These are phyloP conservation scores for Tillandsia leiboldiana DNA, from an alignment of 176 grass and related monocot species.

Conservation along the genomic window DNA sequence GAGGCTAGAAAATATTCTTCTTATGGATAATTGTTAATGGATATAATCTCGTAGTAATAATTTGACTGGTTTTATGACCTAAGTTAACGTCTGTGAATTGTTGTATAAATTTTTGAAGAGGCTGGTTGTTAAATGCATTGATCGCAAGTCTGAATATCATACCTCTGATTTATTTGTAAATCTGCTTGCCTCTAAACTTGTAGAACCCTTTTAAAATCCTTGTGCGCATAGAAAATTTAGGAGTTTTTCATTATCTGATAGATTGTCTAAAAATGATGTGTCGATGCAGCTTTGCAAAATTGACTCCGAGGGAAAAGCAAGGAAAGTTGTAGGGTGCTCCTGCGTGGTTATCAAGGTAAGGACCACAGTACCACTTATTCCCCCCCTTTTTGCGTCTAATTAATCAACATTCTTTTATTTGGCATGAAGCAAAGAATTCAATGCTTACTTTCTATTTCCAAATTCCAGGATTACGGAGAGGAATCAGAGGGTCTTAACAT, in stretches of 20 bases:
- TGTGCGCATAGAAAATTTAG: background rate
- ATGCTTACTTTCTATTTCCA: background rate
- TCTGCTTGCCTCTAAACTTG: background rate
- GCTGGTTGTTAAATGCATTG: no score
- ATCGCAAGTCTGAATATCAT: no score
- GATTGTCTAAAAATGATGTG: background rate
- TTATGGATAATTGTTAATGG: no score
- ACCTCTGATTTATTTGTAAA: background rate
- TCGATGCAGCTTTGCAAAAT: conserved; percentile 52
- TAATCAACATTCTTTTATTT: background rate
- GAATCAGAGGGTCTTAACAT: conserved; percentile 46
- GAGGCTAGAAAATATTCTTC: no score
- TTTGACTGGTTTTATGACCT: no score
- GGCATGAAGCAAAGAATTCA: background rate
- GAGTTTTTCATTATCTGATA: background rate
- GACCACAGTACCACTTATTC: background rate
- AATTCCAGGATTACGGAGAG: conserved; percentile 53
- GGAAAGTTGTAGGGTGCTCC: conserved; percentile 44
- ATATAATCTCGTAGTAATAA: no score
- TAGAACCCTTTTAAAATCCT: background rate
- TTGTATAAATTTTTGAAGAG: no score
- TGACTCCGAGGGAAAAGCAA: conserved; percentile 52
- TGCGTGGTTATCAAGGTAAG: conserved; percentile 51
- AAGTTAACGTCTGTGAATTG: no score
- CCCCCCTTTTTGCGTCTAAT: background rate